phyloP scores from a whole-genome alignment of 208 protist species.

The Naegleria gruberi region DNA sequence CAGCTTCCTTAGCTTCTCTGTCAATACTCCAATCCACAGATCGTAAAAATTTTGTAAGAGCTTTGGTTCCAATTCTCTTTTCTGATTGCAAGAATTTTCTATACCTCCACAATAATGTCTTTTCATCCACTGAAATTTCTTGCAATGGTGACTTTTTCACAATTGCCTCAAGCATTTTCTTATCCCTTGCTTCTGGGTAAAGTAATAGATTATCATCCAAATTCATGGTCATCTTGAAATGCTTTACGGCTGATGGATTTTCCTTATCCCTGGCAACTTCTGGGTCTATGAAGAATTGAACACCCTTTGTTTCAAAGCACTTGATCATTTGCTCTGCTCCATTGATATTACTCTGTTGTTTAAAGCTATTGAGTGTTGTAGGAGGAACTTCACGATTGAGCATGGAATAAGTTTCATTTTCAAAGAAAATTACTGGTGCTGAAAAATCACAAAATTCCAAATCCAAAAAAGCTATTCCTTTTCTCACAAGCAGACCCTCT shows the following conservation, averaged over 20 bases:
- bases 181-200: neutral
- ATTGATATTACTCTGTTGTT: neutral
- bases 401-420: neutral
- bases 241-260: neutral
- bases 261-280: neutral
- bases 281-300: neutral
- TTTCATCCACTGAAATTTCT: slow-evolving; percentile 57
- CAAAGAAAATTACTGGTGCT: neutral
- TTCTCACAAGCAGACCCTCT: neutral
- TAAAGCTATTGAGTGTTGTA: neutral
- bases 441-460: neutral
- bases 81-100: slow-evolving; percentile 55
- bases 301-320: neutral
- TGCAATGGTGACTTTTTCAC: neutral
- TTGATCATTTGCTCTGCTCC: neutral
- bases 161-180: neutral
- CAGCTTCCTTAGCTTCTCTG: slow-evolving; percentile 56
- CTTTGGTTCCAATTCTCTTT: slow-evolving; percentile 51
- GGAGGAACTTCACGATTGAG: neutral
- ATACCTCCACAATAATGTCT: slow-evolving; percentile 80
- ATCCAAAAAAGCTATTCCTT: neutral
- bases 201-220: neutral
- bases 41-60: slow-evolving; percentile 75
- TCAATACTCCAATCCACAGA: slow-evolving; percentile 74
- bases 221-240: slow-evolving; percentile 5